Base-by-base conservation (phyloP, 768 basidiomycete species). In the Terana coerulea region DNA sequence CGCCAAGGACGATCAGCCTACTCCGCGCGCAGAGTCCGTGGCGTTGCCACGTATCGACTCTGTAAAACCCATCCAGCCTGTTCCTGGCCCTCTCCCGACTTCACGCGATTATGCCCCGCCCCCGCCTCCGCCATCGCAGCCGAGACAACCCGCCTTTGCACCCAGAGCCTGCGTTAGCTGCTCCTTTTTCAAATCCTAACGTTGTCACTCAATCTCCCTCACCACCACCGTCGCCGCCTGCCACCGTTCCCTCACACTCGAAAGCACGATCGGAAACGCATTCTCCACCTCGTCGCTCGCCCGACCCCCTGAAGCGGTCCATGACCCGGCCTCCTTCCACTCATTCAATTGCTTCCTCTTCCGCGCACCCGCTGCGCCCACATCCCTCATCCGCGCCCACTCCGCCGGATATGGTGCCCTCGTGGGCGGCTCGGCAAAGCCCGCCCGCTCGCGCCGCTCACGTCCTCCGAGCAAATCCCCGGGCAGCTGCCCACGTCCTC, bases 311-410 rank as follows among this genome's bases (percentile, higher is more conserved):
- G 51, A 78, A 72, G 52, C 79, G 72, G 34, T 64, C 73, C 21
- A 59, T 68, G 54, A 77, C 81, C 5, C 79, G 86, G 15, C 83
- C 86, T 7, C 75, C 83, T 9, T 88, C 86, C 4, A 78, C 68
- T 28, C 79, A 85, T 60, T 86, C 86, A 14, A 64, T 76, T n/a
- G 63, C 69, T 28, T 60, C 58, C 40, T 63, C 68, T 2, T 70
- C 76, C 22, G 55, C 52, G 0, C 55, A 58, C 12, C 48, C 57
- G 15, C 69, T 86, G 44, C 83, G 84, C 14, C 86, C 86, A 0
- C 88, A 90, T 61, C 88, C 87, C 75, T 90, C 46, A 88, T 90
- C 56, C 83, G 88, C 49, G 86, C 86, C 8, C 76, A 83, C 55
- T 87, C 87, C 0, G 80, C 77, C 52, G 81, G 84, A 5, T 74